Conservation (phyloP, 805 yeast genomes). For the Candida quercuum region DNA sequence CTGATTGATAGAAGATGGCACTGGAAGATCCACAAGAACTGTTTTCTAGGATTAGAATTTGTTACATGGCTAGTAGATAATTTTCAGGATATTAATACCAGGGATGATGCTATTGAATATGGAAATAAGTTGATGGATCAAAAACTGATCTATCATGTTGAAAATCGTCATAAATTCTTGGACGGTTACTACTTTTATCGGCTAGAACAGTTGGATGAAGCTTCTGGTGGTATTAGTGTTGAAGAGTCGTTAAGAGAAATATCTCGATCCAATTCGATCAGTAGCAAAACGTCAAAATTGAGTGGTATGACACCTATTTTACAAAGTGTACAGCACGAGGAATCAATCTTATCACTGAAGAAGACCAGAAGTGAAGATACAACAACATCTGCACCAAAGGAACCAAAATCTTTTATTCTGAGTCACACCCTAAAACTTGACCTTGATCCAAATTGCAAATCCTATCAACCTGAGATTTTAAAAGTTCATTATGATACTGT, state of each 20-base stretch:
- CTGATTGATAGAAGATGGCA: slow-evolving; percentile 89
- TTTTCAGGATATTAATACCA: slow-evolving; percentile 70
- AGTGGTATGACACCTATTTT: slow-evolving; percentile 17
- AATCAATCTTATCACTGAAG: slow-evolving; percentile 6
- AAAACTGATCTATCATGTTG: slow-evolving; percentile 77
- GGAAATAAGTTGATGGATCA: slow-evolving; percentile 75
- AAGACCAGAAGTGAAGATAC: slow-evolving; percentile 6
- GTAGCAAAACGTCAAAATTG: slow-evolving; percentile 10
- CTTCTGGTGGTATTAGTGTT: no score
- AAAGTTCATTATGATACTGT: slow-evolving; percentile 87
- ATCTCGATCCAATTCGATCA: slow-evolving; percentile 8
- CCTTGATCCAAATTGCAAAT: slow-evolving; percentile 66
- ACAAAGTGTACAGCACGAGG: slow-evolving; percentile 6
- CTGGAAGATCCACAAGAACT: slow-evolving; percentile 66
- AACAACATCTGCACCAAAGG: neutral
- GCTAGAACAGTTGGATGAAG: no score
- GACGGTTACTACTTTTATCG: slow-evolving; percentile 93
- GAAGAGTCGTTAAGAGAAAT: neutral
- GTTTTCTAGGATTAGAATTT: slow-evolving; percentile 81
- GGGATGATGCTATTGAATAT: slow-evolving; percentile 78
- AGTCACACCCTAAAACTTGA: slow-evolving; percentile 65
- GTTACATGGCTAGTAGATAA: slow-evolving; percentile 81
- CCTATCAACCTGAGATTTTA: slow-evolving; percentile 72
- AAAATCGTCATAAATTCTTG: slow-evolving; percentile 72
- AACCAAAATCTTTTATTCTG: slow-evolving; percentile 40